Percentiles rank a stretch among this genome's conserved stretches.
These are phyloP conservation scores for Ceratocystis cubensis DNA, from an alignment of 2,329 filamentous ascomycete species.

Conservation along the genomic window DNA sequence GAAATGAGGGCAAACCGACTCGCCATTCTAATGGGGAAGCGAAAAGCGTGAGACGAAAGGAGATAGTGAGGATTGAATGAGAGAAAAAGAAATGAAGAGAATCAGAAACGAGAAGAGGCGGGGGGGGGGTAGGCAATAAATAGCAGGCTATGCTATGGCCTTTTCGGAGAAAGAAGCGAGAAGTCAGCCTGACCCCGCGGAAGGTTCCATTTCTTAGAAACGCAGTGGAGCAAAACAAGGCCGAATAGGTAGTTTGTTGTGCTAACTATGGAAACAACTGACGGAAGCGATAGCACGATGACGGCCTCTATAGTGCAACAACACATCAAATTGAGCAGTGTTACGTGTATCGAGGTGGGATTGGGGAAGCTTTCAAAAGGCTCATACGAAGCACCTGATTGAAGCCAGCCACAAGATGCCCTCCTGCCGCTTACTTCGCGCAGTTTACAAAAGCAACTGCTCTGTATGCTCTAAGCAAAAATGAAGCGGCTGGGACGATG, in stretches of 20 bases:
- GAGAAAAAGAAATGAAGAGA: background rate
- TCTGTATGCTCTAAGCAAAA: background rate
- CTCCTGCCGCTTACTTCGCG: background rate
- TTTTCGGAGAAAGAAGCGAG: no score
- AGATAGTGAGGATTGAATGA: background rate
- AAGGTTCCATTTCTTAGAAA: background rate
- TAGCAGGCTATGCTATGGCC: background rate
- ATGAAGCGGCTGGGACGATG: background rate
- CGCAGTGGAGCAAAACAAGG: background rate
- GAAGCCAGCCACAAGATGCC: background rate
- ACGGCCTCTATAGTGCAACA: background rate
- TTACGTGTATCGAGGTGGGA: background rate
- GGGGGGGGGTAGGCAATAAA: background rate
- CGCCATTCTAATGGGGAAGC: background rate
- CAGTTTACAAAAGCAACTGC: background rate
- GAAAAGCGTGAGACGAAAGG: background rate
- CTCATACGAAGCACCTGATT: background rate
- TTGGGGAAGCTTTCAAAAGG: background rate
- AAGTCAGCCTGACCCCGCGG: background rate
- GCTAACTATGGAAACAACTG: background rate
- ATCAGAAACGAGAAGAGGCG: background rate
- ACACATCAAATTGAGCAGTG: background rate
- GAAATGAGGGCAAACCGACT: background rate
- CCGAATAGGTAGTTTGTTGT: background rate
- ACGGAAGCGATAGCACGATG: background rate